Evolutionary conservation across 2,329 filamentous ascomycete genomes (phyloP), one percentile per base, ranked within the genome.

Genomic region (Aspergillus novofumigatus): DNA sequence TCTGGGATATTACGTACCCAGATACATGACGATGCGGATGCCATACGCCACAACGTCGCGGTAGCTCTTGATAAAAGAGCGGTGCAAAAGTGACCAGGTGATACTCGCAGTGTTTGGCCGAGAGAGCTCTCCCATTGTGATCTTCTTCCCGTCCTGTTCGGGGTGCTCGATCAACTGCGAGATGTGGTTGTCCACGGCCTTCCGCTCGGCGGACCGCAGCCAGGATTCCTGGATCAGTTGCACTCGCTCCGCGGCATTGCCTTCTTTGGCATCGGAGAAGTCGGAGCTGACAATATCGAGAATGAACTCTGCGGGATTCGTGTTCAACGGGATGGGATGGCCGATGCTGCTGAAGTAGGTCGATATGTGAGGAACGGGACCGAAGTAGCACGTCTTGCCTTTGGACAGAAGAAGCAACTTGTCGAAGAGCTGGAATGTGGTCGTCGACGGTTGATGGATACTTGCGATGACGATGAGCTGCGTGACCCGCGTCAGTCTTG

Each of bases 31-130:
- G 45, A 94, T 80, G 3, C 91, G 85, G 63, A 94, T 91, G 0
- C 88, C 89, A 67, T 96, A 96, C 0, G 87, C 90, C 52, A 96
- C 85, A 6, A 95, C 81, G 69, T 96, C 91, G 26, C 91, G 86
- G 72, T 92, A 90, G 49, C 86, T 88, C 76, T 96, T 96, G 73
- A 95, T 86, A 68, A 90, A 91, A 14, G 86, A 86, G 28, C 91
- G 85, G 69, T 93, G 89, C 17, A 94, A 80, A 3, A 95, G 80
- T 0, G 87, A 86, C 4, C 86, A 42, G 0, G 85, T 82, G 38
- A 90, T 77, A 2, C 76, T 76, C 3, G 80, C 67, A 3, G 77
- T 64, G 6, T 78, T 77, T 0, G 85, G 82, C 51, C 68, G 68
- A 35, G 62, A 58, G 26, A 65, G 42, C 9, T 68, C 58, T 11